Evolutionary conservation across 2,329 filamentous ascomycete genomes (phyloP).

Genomic region (Monilinia fructigena): DNA sequence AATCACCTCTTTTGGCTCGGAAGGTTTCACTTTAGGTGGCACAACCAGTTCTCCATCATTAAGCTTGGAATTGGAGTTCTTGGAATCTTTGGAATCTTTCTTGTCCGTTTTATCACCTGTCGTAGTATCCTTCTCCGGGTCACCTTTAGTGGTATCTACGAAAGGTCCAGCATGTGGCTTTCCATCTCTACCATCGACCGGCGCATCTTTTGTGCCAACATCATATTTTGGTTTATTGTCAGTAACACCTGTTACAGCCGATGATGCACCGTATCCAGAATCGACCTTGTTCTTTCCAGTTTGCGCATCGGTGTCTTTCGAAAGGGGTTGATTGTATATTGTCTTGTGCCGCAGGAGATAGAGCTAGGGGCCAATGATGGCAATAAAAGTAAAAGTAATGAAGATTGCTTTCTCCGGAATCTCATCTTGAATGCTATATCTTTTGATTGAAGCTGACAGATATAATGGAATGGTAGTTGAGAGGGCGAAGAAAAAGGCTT

Average conservation of each 20-base stretch:
- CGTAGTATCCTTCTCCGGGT: conserved; percentile 47
- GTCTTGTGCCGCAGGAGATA: conserved; percentile 37
- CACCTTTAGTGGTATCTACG: conserved; percentile 56
- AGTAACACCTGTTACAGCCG: conserved; percentile 32
- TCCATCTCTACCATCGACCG: conserved; percentile 89
- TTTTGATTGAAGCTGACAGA: conserved; percentile 4
- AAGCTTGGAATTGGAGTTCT: conserved; percentile 40
- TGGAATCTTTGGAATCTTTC: conserved; percentile 32
- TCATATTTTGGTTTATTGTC: conserved; percentile 38
- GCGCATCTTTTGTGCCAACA: conserved; percentile 71
- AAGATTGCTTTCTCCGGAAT: conserved; percentile 53
- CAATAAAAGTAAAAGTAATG: conserved; percentile 60
- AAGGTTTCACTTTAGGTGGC: conserved; percentile 48
- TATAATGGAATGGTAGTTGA: neutral
- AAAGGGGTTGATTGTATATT: conserved; percentile 29
- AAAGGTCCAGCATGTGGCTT: conserved; percentile 88
- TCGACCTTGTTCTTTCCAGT: conserved; percentile 26
- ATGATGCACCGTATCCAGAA: conserved; percentile 25
- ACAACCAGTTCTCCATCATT: conserved; percentile 41
- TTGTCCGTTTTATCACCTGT: conserved; percentile 1
- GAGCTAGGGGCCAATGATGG: conserved; percentile 52
- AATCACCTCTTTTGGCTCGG: conserved; percentile 33
- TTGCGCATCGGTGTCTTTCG: conserved; percentile 31
- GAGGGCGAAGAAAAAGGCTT: neutral
- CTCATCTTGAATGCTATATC: conserved; percentile 50